Evolutionary conservation across 257 asterid species (phyloP).

Genomic region (Jacaranda copaia): DNA sequence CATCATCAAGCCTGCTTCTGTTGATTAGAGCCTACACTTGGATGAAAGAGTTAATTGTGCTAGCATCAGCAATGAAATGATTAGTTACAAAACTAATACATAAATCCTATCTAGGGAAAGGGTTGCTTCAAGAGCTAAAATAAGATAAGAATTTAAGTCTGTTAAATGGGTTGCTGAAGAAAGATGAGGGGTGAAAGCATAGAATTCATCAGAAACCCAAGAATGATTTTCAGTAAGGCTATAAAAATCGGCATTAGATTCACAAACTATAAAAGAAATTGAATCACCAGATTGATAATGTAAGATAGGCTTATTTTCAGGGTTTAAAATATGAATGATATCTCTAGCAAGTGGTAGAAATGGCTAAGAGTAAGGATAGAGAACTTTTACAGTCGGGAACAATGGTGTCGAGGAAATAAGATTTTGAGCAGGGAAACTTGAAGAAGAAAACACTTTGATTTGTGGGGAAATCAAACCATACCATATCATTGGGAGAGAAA

Average conservation of each 20-base stretch:
- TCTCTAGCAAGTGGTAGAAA: too few relatives aligned
- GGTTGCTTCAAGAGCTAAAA: conserved; percentile 44
- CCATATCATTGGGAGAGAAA: background rate
- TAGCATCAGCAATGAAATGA: conserved; percentile 44
- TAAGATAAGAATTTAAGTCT: background rate
- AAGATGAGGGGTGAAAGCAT: conserved; percentile 12
- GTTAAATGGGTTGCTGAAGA: background rate
- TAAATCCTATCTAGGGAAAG: conserved; percentile 45
- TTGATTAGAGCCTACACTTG: conserved; percentile 35
- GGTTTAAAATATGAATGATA: too few relatives aligned
- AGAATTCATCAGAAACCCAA: background rate
- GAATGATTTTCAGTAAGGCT: conserved; percentile 15
- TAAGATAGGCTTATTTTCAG: too few relatives aligned
- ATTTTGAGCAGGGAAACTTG: background rate
- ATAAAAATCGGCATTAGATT: background rate
- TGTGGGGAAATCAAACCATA: background rate
- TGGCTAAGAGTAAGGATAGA: too few relatives aligned
- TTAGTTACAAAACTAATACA: conserved; percentile 37
- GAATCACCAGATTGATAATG: too few relatives aligned
- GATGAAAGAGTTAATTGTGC: conserved; percentile 21
- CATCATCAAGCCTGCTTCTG: background rate
- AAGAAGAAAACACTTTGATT: background rate
- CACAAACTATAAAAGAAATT: background rate
- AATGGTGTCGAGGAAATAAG: background rate
- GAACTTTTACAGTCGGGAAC: too few relatives aligned